Base-by-base conservation (phyloP, 1,284 basidiomycete genomes). In the Ganoderma boninense region DNA sequence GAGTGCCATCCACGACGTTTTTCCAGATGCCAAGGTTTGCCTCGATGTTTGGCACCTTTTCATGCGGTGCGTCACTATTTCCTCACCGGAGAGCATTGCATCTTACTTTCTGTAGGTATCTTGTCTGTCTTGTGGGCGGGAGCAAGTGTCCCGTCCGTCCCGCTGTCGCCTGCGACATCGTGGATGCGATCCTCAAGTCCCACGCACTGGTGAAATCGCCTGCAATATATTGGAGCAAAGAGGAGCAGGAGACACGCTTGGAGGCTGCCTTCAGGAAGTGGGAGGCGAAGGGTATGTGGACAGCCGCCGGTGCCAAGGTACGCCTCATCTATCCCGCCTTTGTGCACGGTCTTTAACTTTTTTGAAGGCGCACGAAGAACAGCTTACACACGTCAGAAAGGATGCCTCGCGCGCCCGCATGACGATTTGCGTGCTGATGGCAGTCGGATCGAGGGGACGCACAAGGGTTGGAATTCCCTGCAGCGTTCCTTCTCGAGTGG, bases 381-480 rank as follows among this genome's bases (percentile, higher is more conserved):
- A n/a, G 18, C 46, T 49, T 2, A 20, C 16, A 8, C 46, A 49
- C 8, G 46, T 49, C 3, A 20, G 46, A 20, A 49, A n/a, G 46
- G 46, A 4, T 49, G 46, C 18, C 46, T 49, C n/a, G 16, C 46
- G 0, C 73, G 79, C 0, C 60, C 68, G 0, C 71, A 74, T 0
- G 38, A 75, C 13, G 77, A 79, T 44, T 62, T 80, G 11, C 57
- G 63, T 10, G 68, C 75, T 8, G 78, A 79, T 64, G 77, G 78
- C 10, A 67, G 66, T 23, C 66, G 61, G 1, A 67, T 67, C 40
- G 66, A 67, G 43, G 52, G 66, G 0, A 43, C 74, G 0, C 76
- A 79, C 67, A 78, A 77, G 38, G 74, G 69, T 1, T 79, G 75
- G 77, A 78, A 78, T 60, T 43, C 68, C 1, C 64, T 79, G 7